Evolutionary conservation across 2,329 filamentous ascomycete genomes (phyloP).

Genomic region (Fusarium luffae): DNA sequence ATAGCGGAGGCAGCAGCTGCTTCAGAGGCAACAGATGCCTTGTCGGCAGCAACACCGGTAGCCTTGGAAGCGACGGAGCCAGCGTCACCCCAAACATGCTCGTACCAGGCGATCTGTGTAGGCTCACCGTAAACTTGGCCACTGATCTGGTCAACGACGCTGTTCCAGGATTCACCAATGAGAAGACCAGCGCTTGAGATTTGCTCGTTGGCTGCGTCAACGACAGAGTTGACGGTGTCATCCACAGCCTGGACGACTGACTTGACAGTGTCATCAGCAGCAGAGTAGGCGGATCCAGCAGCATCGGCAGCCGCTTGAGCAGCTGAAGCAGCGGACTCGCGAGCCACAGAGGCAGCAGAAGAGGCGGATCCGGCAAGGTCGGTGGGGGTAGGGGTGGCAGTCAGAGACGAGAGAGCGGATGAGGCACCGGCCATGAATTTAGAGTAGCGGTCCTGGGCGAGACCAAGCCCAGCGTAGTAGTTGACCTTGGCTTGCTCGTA

Average conservation of each 20-base stretch:
- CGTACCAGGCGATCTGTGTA: conserved; percentile 67
- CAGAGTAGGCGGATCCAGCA: conserved; percentile 59
- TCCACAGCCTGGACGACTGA: conserved; percentile 54
- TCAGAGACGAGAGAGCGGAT: conserved; percentile 70
- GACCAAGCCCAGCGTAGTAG: conserved; percentile 82
- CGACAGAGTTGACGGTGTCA: conserved; percentile 53
- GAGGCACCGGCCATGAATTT: conserved; percentile 79
- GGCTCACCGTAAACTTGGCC: conserved; percentile 76
- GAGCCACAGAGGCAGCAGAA: conserved; percentile 62
- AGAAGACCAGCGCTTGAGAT: conserved; percentile 52
- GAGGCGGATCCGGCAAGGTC: conserved; percentile 60
- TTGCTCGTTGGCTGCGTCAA: conserved; percentile 59
- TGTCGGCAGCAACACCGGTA: conserved; percentile 57
- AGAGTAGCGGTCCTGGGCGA: conserved; percentile 82
- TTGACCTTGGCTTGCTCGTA: conserved; percentile 70
- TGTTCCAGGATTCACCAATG: conserved; percentile 55
- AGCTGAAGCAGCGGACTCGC: conserved; percentile 57
- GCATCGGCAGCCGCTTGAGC: conserved; percentile 61
- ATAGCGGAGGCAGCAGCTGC: conserved; percentile 66
- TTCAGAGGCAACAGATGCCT: conserved; percentile 51
- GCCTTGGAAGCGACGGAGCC: conserved; percentile 70
- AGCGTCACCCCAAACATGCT: conserved; percentile 59
- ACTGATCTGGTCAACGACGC: conserved; percentile 70
- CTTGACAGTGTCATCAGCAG: conserved; percentile 57
- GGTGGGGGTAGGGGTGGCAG: conserved; percentile 71